Conservation (phyloP, 1,284 basidiomycete species). For the Anthracocystis setariae region DNA sequence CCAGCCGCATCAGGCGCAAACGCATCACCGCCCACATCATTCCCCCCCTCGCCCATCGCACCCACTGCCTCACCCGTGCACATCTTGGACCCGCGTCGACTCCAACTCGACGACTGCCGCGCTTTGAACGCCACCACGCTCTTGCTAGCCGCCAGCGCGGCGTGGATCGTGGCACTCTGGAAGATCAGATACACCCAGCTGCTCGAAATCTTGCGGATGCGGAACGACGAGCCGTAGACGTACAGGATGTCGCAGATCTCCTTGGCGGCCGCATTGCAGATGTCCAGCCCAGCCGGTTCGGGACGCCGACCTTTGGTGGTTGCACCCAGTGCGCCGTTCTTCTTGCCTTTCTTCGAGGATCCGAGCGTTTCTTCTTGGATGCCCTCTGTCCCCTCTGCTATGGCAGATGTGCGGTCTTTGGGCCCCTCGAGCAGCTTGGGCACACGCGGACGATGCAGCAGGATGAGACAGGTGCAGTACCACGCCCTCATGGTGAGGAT, state of each 20-base stretch:
- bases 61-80: slow-evolving; percentile 1
- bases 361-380: background rate
- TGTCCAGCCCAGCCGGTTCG: slow-evolving; percentile 40
- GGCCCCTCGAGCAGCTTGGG: slow-evolving; percentile 26
- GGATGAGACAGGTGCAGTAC: slow-evolving; percentile 52
- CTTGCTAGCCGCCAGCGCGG: slow-evolving; percentile 41
- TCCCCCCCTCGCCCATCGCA: slow-evolving; percentile 8
- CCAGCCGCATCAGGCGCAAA: slow-evolving; percentile 4
- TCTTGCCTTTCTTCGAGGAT: slow-evolving; percentile 6
- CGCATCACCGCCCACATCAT: slow-evolving; percentile 11
- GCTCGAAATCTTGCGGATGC: slow-evolving; percentile 49
- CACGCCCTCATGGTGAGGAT: slow-evolving; percentile 49
- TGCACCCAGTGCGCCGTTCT: background rate
- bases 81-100: slow-evolving; percentile 12
- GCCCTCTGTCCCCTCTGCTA: slow-evolving; percentile 4
- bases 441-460: slow-evolving; percentile 48
- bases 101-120: slow-evolving; percentile 33
- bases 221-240: slow-evolving; percentile 48
- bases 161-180: slow-evolving; percentile 51
- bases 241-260: slow-evolving; percentile 51
- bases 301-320: background rate
- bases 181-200: slow-evolving; percentile 57
- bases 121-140: slow-evolving; percentile 44
- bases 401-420: slow-evolving; percentile 3
- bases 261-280: slow-evolving; percentile 43